Base-by-base conservation (phyloP, 2,329 filamentous ascomycete species). In the Claviceps sorghi region DNA sequence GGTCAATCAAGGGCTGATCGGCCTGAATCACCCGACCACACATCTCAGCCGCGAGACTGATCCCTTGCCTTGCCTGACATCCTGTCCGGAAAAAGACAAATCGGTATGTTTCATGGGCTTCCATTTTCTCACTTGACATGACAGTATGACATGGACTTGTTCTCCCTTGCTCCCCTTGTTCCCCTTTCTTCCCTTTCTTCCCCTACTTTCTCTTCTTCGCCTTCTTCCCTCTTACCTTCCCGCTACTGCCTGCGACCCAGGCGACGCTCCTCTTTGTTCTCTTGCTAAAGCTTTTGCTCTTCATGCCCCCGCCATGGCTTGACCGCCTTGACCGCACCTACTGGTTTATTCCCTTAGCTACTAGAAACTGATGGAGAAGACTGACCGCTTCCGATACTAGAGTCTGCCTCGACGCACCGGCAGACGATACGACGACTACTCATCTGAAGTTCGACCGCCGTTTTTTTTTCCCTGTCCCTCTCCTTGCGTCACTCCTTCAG, bases 311-410 rank as follows among this genome's bases (percentile, higher is more conserved):
- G 15, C 19, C 19, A 45, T 52, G 51, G 9, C 43, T 13, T 26
- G 36, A 42, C 22, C 43, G 43, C 43, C 40, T 48, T 44, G 34
- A 46, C 48, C 48, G 19, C 48, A 22, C n/a, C n/a, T n/a, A n/a
- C n/a, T n/a, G n/a, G n/a, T n/a, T n/a, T n/a, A n/a, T n/a, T n/a
- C n/a, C 15, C 22, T 15, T 45, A 5, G 17, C 42, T n/a, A 29
- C 22, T 22, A 45, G 15, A 45, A 45, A 29, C 21, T 6, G 22
- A 29, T 13, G 30, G 4, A 6, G 36, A 19, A 53, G 10, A 53
- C 52, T 53, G 52, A 53, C 52, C 42, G 43, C 36, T 10, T 40
- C 7, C 13, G 38, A 41, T 22, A 26, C 17, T 32, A 53, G 43
- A 19, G 22, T n/a, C n/a, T 34, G n/a, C 19, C 34, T 26, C n/a